A percentile compares a stretch with the other conserved stretches of the same genome.
Conservation (phyloP, 306 rosid species). For the Hylodesmum podocarpum region DNA sequence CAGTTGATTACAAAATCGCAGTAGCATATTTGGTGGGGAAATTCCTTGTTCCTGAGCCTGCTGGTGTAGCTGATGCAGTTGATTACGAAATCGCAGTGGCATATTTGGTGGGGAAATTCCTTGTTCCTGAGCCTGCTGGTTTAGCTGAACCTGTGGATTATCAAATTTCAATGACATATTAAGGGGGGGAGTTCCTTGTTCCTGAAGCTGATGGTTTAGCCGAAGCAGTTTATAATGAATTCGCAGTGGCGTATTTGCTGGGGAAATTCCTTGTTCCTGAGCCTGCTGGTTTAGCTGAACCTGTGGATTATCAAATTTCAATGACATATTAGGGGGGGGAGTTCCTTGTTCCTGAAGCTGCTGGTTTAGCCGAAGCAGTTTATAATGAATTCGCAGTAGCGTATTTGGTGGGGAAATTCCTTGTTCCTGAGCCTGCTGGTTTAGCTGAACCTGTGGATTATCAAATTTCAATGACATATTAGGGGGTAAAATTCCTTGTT, state of each 20-base stretch:
- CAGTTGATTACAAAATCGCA: conserved; percentile 70
- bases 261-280: conserved; percentile 82
- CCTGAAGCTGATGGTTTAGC: conserved; percentile 74
- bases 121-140: conserved; percentile 83
- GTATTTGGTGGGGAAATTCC: conserved; percentile 74
- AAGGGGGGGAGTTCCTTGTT: conserved; percentile 72
- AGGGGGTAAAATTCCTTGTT: conserved; percentile 74
- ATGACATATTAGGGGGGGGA: conserved; percentile 75
- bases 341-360: conserved; percentile 80
- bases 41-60: conserved; percentile 90
- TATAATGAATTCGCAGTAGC: conserved; percentile 72
- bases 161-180: conserved; percentile 83
- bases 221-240: conserved; percentile 68
- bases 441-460: conserved; percentile 69
- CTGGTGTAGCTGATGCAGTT: conserved; percentile 73
- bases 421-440: conserved; percentile 83
- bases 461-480: conserved; percentile 83
- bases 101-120: conserved; percentile 75
- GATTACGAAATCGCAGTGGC: conserved; percentile 75
- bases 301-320: conserved; percentile 70
- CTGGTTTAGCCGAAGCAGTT: conserved; percentile 71
- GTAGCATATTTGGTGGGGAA: conserved; percentile 70
- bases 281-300: conserved; percentile 81
- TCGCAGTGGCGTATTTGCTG: conserved; percentile 77
- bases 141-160: conserved; percentile 69